A percentile compares a stretch with the other conserved stretches of the same genome.
These are phyloP conservation scores for Pichia paraexigua DNA, from an alignment of 805 yeast species.

Conservation along the genomic window DNA sequence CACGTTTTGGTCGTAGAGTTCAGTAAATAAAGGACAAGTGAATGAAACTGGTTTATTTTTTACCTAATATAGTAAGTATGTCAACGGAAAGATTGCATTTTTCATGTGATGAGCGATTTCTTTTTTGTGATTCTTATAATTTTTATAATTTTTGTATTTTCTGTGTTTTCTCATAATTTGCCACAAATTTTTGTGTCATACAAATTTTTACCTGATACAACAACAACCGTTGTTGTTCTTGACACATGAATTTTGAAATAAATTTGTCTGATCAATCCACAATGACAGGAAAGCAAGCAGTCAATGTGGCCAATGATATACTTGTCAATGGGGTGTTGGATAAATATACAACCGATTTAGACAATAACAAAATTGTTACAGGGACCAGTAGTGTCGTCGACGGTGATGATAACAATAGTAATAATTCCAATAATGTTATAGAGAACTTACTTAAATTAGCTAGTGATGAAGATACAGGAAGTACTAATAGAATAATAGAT, in stretches of 20 bases:
- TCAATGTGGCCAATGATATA: neutral
- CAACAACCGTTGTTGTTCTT: neutral
- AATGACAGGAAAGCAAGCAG: neutral
- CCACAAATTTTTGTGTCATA: neutral
- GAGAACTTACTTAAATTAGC: slow-evolving; percentile 1
- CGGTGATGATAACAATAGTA: neutral
- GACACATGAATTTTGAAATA: neutral
- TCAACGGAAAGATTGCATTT: neutral
- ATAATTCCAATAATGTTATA: neutral
- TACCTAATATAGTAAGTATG: no score
- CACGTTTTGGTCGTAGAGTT: neutral
- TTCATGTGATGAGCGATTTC: neutral
- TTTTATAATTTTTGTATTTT: neutral
- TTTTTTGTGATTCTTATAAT: no score
- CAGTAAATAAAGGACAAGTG: neutral
- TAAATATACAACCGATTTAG: neutral
- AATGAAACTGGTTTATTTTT: no score
- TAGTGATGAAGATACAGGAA: neutral
- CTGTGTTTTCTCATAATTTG: neutral
- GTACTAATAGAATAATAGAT: neutral
- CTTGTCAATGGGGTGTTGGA: neutral
- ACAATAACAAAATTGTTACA: neutral
- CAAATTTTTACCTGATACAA: neutral
- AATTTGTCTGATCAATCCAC: neutral
- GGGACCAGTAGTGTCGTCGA: neutral